phyloP scores from a whole-genome alignment of 306 rosid species.

The Gleditsia sinensis region DNA sequence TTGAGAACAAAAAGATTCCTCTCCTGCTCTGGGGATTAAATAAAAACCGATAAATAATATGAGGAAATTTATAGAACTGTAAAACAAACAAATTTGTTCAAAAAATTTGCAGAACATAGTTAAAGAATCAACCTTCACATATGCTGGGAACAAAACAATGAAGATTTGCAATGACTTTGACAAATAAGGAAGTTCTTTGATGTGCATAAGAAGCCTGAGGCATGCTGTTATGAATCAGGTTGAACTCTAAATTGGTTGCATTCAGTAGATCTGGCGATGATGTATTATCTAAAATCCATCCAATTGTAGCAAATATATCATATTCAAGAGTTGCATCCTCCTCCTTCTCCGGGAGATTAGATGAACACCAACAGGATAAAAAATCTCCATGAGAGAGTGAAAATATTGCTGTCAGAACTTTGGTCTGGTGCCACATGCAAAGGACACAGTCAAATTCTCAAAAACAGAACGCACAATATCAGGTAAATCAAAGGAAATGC shows the following conservation, averaged over 20 bases:
- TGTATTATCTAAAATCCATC: conserved; percentile 70
- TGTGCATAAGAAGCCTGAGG: conserved; percentile 60
- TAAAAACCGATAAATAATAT: background rate
- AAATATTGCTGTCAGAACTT: conserved; percentile 71
- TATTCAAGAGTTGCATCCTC: conserved; percentile 69
- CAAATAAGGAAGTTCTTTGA: conserved; percentile 72
- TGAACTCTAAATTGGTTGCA: conserved; percentile 44
- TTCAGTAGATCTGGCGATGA: conserved; percentile 35
- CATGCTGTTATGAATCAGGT: conserved; percentile 45
- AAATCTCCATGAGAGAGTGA: conserved; percentile 75
- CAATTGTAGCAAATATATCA: conserved; percentile 67
- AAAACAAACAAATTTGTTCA: background rate
- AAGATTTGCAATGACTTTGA: conserved; percentile 78
- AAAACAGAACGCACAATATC: background rate
- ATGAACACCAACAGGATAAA: conserved; percentile 73
- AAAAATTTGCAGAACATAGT: conserved; percentile 26
- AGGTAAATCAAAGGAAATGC: conserved; percentile 25
- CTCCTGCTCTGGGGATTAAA: conserved; percentile 65
- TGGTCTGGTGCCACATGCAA: conserved; percentile 59
- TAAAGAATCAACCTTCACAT: conserved; percentile 64
- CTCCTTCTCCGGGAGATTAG: conserved; percentile 64
- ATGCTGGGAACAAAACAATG: conserved; percentile 71
- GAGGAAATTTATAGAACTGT: conserved; percentile 22
- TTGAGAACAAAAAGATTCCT: conserved; percentile 68
- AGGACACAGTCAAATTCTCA: conserved; percentile 29